Conservation (phyloP, 139 green algal genomes). For the Tetradesmus lagerheimii region DNA sequence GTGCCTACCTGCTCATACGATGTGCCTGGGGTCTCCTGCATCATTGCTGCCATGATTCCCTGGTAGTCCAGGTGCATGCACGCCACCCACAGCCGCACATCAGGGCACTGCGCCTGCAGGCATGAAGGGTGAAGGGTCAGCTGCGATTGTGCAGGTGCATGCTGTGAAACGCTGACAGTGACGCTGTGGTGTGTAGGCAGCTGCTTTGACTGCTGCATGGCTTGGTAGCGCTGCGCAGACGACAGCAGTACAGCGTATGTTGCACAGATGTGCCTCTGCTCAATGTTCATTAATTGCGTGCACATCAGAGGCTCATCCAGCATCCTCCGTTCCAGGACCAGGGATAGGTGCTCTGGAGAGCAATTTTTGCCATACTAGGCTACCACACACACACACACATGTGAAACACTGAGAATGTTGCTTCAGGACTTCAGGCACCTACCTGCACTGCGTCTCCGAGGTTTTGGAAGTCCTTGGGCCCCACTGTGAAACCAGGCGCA, state of each 20-base stretch:
- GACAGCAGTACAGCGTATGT: too few species aligned
- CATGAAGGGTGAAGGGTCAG: not conserved
- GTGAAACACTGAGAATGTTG: not conserved
- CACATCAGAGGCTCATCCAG: too few species aligned
- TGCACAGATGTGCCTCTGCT: too few species aligned
- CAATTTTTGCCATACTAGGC: too few species aligned
- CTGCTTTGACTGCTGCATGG: not conserved
- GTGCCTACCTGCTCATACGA: not conserved
- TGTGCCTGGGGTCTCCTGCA: not conserved
- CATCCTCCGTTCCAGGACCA: too few species aligned
- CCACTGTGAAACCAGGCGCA: conserved; percentile 7
- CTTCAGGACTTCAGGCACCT: not conserved
- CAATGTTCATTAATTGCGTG: too few species aligned
- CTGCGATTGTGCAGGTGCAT: too few species aligned
- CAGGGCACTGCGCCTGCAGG: not conserved
- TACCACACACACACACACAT: not conserved
- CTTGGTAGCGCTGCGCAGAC: not conserved
- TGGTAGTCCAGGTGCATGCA: conserved; percentile 38
- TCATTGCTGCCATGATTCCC: not conserved
- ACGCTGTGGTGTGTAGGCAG: too few species aligned
- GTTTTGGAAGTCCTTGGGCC: not conserved
- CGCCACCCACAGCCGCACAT: conserved; percentile 24
- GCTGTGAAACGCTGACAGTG: too few species aligned
- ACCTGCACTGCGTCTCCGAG: conserved; percentile 31
- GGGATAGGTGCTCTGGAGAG: not conserved